A percentile compares a stretch with the other conserved stretches of the same genome.
These are phyloP conservation scores for Tolypocladium nubicola DNA, from an alignment of 2,329 filamentous ascomycete genomes.

Conservation along the genomic window DNA sequence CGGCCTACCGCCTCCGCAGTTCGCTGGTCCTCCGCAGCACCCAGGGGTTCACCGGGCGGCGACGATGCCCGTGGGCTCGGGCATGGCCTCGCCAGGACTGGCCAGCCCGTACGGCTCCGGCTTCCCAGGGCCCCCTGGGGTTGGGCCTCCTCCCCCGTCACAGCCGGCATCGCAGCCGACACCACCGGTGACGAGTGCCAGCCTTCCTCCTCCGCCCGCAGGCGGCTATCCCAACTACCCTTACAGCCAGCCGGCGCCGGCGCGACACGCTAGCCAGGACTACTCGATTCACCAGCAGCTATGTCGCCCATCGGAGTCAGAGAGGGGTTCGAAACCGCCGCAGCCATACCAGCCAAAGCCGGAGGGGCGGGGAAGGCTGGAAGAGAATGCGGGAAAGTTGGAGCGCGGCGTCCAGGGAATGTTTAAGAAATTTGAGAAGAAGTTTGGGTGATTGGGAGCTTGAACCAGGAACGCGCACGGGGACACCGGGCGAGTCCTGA, in stretches of 20 bases:
- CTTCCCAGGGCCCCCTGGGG: conserved; percentile 34
- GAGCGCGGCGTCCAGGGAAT: conserved; percentile 63
- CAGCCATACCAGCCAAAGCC: conserved; percentile 32
- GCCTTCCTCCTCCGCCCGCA: conserved; percentile 31
- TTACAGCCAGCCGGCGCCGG: conserved; percentile 21
- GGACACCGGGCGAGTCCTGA: neutral
- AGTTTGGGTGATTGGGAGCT: conserved; percentile 39
- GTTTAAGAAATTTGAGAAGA: conserved; percentile 72
- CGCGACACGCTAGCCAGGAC: conserved; percentile 20
- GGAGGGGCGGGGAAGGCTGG: conserved; percentile 42
- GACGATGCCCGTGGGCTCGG: conserved; percentile 34
- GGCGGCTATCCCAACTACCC: conserved; percentile 48
- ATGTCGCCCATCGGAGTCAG: conserved; percentile 57
- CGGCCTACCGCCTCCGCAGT: conserved; percentile 30
- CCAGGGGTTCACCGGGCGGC: conserved; percentile 35
- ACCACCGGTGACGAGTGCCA: conserved; percentile 18
- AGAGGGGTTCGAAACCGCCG: conserved; percentile 23
- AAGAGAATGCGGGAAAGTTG: conserved; percentile 53
- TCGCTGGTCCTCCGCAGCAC: conserved; percentile 26
- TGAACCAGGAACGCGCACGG: neutral
- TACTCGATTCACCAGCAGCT: conserved; percentile 58
- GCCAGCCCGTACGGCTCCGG: conserved; percentile 32
- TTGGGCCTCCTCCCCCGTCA: conserved; percentile 25
- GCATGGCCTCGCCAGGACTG: conserved; percentile 12
- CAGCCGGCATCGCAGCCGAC: conserved; percentile 12